Evolutionary conservation across 169 alveolate species (phyloP).

Genomic region (Cyclospora cayetanensis): DNA sequence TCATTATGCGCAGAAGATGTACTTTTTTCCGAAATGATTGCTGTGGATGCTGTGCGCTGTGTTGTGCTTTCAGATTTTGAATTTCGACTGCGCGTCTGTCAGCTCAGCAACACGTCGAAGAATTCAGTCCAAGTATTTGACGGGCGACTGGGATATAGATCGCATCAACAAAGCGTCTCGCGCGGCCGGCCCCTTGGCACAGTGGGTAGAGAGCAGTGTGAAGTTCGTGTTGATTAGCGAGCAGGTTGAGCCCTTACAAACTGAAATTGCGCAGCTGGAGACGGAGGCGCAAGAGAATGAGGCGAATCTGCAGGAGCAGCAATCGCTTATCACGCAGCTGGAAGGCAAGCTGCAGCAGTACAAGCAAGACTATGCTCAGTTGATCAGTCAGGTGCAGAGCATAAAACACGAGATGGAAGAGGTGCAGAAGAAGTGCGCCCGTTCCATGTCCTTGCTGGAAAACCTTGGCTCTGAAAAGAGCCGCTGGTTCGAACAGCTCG

Average conservation of each 20-base stretch:
- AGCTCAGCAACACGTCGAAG: conserved; percentile 78
- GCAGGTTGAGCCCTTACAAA: conserved; percentile 94
- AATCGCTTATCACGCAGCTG: conserved; percentile 77
- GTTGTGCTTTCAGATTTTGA: conserved; percentile 45
- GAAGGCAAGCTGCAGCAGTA: conserved; percentile 86
- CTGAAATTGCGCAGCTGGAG: conserved; percentile 92
- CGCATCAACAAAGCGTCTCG: conserved; percentile 93
- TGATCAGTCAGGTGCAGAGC: conserved; percentile 92
- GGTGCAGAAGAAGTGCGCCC: conserved; percentile 93
- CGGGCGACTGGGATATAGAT: conserved; percentile 94
- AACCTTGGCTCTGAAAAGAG: conserved; percentile 77
- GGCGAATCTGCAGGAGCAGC: conserved; percentile 86
- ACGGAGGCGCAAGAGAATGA: conserved; percentile 88
- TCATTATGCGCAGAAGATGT: too few species aligned
- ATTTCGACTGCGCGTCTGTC: conserved; percentile 68
- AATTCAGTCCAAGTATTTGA: conserved; percentile 81
- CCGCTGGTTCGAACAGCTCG: conserved; percentile 72
- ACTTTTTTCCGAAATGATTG: too few species aligned
- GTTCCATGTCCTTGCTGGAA: conserved; percentile 75
- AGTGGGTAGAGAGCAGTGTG: conserved; percentile 93
- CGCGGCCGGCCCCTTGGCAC: conserved; percentile 98
- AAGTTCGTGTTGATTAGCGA: conserved; percentile 90
- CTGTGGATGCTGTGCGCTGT: too few species aligned
- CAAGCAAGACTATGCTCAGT: conserved; percentile 94
- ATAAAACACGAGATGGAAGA: conserved; percentile 94